Evolutionary conservation across 1,284 basidiomycete genomes (phyloP), one percentile per base, ranked within the genome.

Genomic region (Malassezia psittaci): DNA sequence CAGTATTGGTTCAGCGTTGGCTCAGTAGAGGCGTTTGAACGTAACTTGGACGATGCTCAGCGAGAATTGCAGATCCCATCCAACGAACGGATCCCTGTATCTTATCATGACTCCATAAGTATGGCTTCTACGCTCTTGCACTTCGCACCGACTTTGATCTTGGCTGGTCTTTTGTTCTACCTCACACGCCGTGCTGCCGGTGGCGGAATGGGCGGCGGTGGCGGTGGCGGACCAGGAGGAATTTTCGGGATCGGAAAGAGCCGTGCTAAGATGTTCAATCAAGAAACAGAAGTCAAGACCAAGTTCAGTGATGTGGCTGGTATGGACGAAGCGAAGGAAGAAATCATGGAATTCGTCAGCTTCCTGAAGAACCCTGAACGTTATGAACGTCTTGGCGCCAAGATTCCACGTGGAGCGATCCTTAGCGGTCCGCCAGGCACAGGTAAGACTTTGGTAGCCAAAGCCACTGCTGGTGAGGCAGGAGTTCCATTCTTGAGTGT

Each of bases 321-420:
- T 43, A 96, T 96, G 91, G 93, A 99, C 78, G 93, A 99, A 78
- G 93, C 91, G 52, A 99, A 99, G 80, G 88, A 93, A 79, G 93
- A 99, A 79, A 94, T 99, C 68, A 96, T 96, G 89, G 93, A 99
- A 77, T 99, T 98, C 73, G 94, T 99, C 75, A 93, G 91, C 69
- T 98, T 99, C 80, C 81, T 99, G 74, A 96, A 96, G 79, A 88
- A 96, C 65, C 93, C 93, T 7, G 78, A 83, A 43, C 87, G 87
- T 76, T 98, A 96, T 78, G 88, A 96, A 78, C 88, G 85, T 72
- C 83, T 99, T 37, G 93, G 94, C 60, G 94, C 93, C 61, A 98
- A 96, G 80, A 98, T 98, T 62, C 94, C 94, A 54, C 87, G 93
- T 49, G 94, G 93, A 59, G 94, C 94, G 44, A 94, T 99, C 76